These are phyloP conservation scores for Chloris gayana DNA, from an alignment of 176 grass and related monocot genomes.

Conservation along the genomic window DNA sequence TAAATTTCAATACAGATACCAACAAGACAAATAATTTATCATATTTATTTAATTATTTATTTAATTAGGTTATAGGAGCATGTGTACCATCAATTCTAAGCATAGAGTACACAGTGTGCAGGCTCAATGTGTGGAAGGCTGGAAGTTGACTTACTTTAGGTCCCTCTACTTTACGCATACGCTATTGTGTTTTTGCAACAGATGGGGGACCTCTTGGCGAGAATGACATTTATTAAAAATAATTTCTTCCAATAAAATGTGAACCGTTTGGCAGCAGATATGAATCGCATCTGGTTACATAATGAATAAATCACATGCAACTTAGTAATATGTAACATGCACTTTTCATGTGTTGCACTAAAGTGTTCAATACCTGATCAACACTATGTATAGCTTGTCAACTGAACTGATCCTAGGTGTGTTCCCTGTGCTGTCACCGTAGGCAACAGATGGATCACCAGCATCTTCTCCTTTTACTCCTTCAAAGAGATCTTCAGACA, in stretches of 20 bases:
- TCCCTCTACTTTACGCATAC: not conserved
- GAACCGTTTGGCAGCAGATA: slow-evolving; percentile 23
- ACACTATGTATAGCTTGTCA: slow-evolving; percentile 82
- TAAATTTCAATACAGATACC: slow-evolving; percentile 33
- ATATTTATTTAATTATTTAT: slow-evolving; percentile 28
- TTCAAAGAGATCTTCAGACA: slow-evolving; percentile 91
- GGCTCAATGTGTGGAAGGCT: not conserved
- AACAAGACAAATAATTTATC: slow-evolving; percentile 22
- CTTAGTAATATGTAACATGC: slow-evolving; percentile 13
- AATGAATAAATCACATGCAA: not conserved
- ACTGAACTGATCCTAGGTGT: slow-evolving; percentile 65
- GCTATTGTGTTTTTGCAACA: not conserved
- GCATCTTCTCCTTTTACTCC: slow-evolving; percentile 72
- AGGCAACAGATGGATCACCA: slow-evolving; percentile 68
- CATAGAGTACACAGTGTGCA: slow-evolving; percentile 9
- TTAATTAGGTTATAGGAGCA: not conserved
- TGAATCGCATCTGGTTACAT: not conserved
- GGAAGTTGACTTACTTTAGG: not conserved
- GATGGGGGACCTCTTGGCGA: not conserved
- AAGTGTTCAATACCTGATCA: slow-evolving; percentile 61
- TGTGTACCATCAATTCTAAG: not conserved
- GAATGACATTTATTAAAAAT: not conserved
- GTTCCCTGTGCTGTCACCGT: slow-evolving; percentile 65
- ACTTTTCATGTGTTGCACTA: slow-evolving; percentile 6
- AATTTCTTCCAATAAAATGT: not conserved